Base-by-base conservation (phyloP, 441 rosid genomes). In the Syzygium malaccense region DNA sequence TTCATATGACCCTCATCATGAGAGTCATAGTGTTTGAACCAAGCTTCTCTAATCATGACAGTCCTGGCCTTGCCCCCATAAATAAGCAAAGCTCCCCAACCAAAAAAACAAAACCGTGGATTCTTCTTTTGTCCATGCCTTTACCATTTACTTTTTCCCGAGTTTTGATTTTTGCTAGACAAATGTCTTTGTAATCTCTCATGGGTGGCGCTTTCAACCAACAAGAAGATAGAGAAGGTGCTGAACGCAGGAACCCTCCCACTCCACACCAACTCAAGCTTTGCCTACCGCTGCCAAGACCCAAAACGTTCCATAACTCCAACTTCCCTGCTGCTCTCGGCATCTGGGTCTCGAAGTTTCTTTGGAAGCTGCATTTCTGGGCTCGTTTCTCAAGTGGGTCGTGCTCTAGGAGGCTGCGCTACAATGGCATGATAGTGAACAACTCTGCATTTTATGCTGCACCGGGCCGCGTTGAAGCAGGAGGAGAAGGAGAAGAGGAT, bases 191-290 rank as follows among this genome's bases (percentile, higher is more conserved):
- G 92, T 92, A 94, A 92, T 66, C 33, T 88, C 88, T 93, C 91
- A 93, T 92, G 95, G 96, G 92, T 90, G 91, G 88, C 89, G 92
- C 91, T 92, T 92, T 91, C 93, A 71, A 83, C 91, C 90, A 91
- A 91, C 95, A 85, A 87, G 87, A 91, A 66, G 92, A 91, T 56
- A 91, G 92, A 91, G 93, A 91, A 87, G 79, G 49, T 11, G 71
- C 64, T 85, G 86, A 88, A 87, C 91, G 57, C 37, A 90, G 20
- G 32, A 55, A 26, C 62, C 49, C 87, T 85, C 91, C 83, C 83
- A 12, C 45, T 6, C 88, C 53, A 41, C 25, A 45, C 53, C 89
- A 83, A 86, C 89, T 93, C 55, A 92, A 89, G 92, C 92, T 89
- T 89, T 91, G 95, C 87, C 87, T 90, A 51, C 94, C 95, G 30